phyloP scores from a whole-genome alignment of 2,329 filamentous ascomycete species.

The Trichoderma sp. region DNA sequence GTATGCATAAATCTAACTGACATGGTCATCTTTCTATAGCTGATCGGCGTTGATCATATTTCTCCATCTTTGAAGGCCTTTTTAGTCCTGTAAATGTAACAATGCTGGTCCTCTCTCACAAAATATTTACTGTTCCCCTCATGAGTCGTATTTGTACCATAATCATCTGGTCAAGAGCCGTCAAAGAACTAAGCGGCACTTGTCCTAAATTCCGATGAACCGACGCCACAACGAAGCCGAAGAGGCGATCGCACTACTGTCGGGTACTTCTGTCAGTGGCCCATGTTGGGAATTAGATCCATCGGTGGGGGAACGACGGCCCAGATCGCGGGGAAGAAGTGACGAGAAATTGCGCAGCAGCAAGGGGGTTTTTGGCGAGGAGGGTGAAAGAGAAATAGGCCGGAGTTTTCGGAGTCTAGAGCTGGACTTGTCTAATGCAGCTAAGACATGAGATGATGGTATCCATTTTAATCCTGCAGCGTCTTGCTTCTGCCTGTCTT shows the following conservation, averaged over 20 bases:
- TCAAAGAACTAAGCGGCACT: neutral
- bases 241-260: neutral
- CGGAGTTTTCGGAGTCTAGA: neutral
- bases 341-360: neutral
- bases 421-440: neutral
- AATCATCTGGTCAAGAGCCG: neutral
- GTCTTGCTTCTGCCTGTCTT: neutral
- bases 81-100: neutral
- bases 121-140: neutral
- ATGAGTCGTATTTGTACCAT: neutral
- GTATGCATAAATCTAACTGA: slow-evolving; percentile 7
- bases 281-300: neutral
- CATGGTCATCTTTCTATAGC: neutral
- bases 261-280: slow-evolving; percentile 7
- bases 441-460: neutral
- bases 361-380: neutral
- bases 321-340: slow-evolving; percentile 12
- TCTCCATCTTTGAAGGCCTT: neutral
- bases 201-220: neutral
- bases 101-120: neutral
- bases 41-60: neutral
- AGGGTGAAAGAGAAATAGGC: neutral
- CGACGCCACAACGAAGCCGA: neutral
- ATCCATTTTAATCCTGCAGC: neutral
- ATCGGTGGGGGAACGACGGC: neutral